Evolutionary conservation across 441 rosid species (phyloP), one percentile per base, ranked within the genome.

Genomic region (Mallotus japonicus): DNA sequence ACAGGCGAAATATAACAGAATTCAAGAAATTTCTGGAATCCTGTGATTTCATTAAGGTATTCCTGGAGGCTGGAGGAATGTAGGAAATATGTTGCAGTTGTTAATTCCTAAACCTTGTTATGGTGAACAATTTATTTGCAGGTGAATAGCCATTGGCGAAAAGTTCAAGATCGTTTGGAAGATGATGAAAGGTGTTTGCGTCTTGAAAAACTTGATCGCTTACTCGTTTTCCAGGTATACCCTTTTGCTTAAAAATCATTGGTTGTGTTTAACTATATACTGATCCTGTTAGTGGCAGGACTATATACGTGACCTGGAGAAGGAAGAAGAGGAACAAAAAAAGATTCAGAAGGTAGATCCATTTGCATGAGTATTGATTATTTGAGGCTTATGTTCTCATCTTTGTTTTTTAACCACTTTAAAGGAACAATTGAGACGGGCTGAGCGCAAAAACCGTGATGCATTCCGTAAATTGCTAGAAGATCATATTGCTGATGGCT

Each of bases 361-460:
- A 6, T 76, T 54, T 50, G 54, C 46, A 69, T 65, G 67, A 56
- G 73, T 49, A 66, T 49, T 77, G 47, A 63, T 37, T 74, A 37
- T 19, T 79, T 70, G 59, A 60, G 15, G 9, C 28, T 6, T 53
- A 10, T 70, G 14, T 65, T 77, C 69, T 64, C 57, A 72, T 73
- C 72, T 68, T 78, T 47, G 62, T 83, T 81, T 60, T 61, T 50
- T 76, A 71, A 53, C 54, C 67, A 76, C 80, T 73, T 76, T 19
- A 69, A 83, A 95, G 99, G 99, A 95, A 78, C 93, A 88, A 84
- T 16, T 85, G 80, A 88, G 97, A 81, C 87, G 92, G 65, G 76
- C 89, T 42, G 99, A 95, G 83, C 87, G 98, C 74, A 95, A 95
- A 86, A 93, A 90, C 78, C 98, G 97, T 49, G 98, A 95, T 76